A percentile compares a stretch with the other conserved stretches of the same genome.
Evolutionary conservation across 2,329 filamentous ascomycete species (phyloP).

Genomic region (Xylaria sp.): DNA sequence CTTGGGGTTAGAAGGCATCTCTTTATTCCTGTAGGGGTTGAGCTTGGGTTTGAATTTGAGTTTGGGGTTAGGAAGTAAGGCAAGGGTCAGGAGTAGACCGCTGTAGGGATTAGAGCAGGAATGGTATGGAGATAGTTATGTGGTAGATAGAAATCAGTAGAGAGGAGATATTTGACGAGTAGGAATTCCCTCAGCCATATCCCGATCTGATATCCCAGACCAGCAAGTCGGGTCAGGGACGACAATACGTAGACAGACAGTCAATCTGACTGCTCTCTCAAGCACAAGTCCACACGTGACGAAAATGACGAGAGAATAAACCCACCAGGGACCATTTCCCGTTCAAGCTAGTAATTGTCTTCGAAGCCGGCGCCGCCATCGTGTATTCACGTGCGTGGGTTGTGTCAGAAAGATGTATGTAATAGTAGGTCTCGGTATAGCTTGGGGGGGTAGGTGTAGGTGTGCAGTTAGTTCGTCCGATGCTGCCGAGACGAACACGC

Average conservation of each 20-base stretch:
- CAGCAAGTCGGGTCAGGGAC: not conserved
- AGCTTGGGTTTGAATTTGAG: too few relatives aligned
- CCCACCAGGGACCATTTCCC: conserved; percentile 78
- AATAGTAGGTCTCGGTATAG: not conserved
- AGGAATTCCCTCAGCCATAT: not conserved
- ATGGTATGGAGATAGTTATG: too few relatives aligned
- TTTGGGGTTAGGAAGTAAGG: too few relatives aligned
- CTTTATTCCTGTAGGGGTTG: not conserved
- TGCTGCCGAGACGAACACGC: not conserved
- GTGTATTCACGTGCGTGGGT: not conserved
- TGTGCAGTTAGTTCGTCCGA: not conserved
- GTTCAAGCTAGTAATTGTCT: conserved; percentile 74
- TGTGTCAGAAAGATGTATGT: not conserved
- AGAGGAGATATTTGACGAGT: not conserved
- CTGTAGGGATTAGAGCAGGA: too few relatives aligned
- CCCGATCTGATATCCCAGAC: not conserved
- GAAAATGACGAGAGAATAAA: conserved; percentile 17
- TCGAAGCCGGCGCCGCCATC: conserved; percentile 78
- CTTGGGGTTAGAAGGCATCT: not conserved
- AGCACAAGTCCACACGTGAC: not conserved
- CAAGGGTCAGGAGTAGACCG: too few relatives aligned
- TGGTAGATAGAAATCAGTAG: too few relatives aligned
- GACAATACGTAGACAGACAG: not conserved
- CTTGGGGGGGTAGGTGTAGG: not conserved
- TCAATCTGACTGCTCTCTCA: not conserved